Evolutionary conservation across 2,329 filamentous ascomycete genomes (phyloP), one percentile per base, ranked within the genome.

Genomic region (Xylaria sp.): DNA sequence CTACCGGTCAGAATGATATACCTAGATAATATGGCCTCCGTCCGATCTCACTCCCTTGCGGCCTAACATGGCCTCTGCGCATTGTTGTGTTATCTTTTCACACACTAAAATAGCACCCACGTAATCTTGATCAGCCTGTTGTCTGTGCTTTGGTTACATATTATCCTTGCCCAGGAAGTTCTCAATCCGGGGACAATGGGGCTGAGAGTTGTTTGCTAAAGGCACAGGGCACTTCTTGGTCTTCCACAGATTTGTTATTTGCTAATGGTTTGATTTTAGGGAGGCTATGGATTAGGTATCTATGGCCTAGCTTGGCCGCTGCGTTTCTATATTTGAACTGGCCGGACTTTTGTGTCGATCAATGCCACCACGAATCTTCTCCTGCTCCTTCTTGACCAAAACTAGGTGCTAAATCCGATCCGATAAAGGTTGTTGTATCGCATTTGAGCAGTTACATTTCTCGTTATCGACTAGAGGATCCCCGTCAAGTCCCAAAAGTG

Each of bases 21-120:
- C n/a, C 40, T 47, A 25, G 49, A 40, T 17, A 54, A 23, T 28
- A n/a, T 53, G 40, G n/a, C 9, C 31, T 42, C n/a, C 2, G 19
- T 50, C 47, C 52, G 17, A 12, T 25, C 37, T 43, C 40, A 33
- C 42, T 37, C 33, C 43, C n/a, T 61, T 61, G 33, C 21, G 25
- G 49, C 58, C 51, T 51, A 51, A 56, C 25, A 28, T 19, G 35
- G 50, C 35, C 43, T 61, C 47, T 46, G 31, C 25, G 19, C 42
- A 14, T 21, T 28, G 42, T 43, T 15, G 38, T 61, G 45, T 56
- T 37, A 33, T 55, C 17, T 54, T 15, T 50, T 52, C 37, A 46
- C 52, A 46, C 52, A 59, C 47, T 31, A 25, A 38, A 25, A 42
- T 21, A 15, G 45, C 52, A 15, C 56, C 45, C 31, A 52, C 35